A percentile compares a stretch with the other conserved stretches of the same genome.
Conservation (phyloP, 768 basidiomycete species). For the Termitomyces bulborhizus region DNA sequence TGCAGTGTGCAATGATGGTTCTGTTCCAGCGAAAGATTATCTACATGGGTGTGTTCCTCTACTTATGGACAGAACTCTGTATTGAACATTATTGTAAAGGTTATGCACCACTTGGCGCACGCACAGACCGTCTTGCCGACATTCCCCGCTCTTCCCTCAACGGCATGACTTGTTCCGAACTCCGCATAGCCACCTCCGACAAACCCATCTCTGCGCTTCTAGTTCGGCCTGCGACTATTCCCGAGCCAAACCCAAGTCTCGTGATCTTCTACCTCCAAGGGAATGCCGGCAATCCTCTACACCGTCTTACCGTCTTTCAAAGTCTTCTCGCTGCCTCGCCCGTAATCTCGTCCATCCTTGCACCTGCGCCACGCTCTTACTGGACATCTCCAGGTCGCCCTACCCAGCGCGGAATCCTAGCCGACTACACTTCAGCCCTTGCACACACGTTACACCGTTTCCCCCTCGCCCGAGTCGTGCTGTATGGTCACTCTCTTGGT, state of each 20-base stretch:
- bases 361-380: slow-evolving; percentile 38
- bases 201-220: neutral
- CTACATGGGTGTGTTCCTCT: slow-evolving; percentile 33
- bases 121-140: slow-evolving; percentile 25
- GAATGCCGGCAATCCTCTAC: slow-evolving; percentile 44
- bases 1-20: slow-evolving; percentile 39
- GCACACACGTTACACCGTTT: slow-evolving; percentile 24
- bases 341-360: neutral
- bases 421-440: slow-evolving; percentile 33
- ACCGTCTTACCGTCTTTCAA: slow-evolving; percentile 37
- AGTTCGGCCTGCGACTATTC: no score
- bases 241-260: neutral
- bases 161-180: slow-evolving; percentile 13
- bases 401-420: slow-evolving; percentile 29
- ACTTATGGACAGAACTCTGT: no score
- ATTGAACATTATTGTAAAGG: slow-evolving; percentile 6
- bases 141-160: slow-evolving; percentile 4
- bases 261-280: slow-evolving; percentile 22
- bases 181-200: slow-evolving; percentile 2
- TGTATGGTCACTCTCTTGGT: slow-evolving; percentile 47
- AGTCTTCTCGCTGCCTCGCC: neutral
- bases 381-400: slow-evolving; percentile 37
- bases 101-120: slow-evolving; percentile 34
- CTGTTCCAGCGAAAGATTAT: slow-evolving; percentile 45
- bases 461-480: slow-evolving; percentile 25